Conservation (phyloP, 129 eudicot genomes). For the Smallanthus sonchifolius region DNA sequence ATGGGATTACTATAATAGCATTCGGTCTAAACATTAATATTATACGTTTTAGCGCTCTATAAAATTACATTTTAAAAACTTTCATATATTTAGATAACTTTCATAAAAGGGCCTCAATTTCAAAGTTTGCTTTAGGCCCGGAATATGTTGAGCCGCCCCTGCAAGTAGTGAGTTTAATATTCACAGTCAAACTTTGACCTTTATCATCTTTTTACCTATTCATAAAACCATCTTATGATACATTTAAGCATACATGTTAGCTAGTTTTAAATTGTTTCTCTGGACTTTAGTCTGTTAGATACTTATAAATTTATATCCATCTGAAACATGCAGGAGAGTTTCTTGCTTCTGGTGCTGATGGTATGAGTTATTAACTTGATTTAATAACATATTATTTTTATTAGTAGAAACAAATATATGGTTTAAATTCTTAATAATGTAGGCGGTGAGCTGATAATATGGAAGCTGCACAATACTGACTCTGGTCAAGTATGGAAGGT, state of each 20-base stretch:
- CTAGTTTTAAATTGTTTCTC: not conserved
- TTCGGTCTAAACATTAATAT: too few species aligned
- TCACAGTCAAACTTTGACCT: not conserved
- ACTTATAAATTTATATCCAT: constrained; percentile 13
- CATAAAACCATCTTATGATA: not conserved
- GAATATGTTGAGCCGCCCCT: too few species aligned
- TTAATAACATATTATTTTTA: not conserved
- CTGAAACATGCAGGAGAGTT: constrained; percentile 62
- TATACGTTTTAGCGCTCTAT: too few species aligned
- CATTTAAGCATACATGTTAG: not conserved
- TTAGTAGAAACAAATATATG: not conserved
- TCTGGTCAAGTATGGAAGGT: constrained; percentile 85
- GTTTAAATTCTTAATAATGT: constrained; percentile 14
- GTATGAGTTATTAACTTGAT: constrained; percentile 36
- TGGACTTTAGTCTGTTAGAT: not conserved
- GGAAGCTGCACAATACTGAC: constrained; percentile 74
- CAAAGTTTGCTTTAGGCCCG: too few species aligned
- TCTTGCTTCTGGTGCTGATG: constrained; percentile 99
- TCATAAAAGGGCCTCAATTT: too few species aligned
- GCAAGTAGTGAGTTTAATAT: not conserved
- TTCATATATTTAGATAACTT: too few species aligned
- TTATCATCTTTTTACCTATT: not conserved
- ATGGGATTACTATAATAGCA: too few species aligned
- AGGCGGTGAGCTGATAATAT: constrained; percentile 89
- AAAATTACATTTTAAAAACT: too few species aligned